These are phyloP conservation scores for Nicotiana noctiflora DNA, from an alignment of 257 asterid genomes.

Conservation along the genomic window DNA sequence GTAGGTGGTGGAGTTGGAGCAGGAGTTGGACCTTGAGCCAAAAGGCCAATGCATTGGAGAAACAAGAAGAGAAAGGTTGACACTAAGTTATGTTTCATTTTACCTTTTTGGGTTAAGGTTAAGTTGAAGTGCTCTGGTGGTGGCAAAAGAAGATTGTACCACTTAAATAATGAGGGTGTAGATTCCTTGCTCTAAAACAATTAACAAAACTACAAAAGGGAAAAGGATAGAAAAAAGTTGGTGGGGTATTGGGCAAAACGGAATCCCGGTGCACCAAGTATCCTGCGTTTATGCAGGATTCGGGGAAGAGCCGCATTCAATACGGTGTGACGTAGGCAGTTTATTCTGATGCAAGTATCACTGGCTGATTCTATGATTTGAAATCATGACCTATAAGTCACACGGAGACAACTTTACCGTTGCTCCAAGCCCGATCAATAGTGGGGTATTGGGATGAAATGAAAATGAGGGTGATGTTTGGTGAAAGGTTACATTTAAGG, in stretches of 20 bases:
- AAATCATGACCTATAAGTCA: too few relatives aligned
- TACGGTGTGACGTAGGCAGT: too few relatives aligned
- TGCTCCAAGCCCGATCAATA: too few relatives aligned
- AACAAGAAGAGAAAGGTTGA: slow-evolving; percentile 16
- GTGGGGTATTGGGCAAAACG: background rate
- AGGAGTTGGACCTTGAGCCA: slow-evolving; percentile 26
- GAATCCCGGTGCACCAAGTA: too few relatives aligned
- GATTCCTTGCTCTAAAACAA: background rate
- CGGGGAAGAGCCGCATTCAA: too few relatives aligned
- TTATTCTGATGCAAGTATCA: too few relatives aligned
- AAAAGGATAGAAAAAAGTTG: background rate
- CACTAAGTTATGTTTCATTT: slow-evolving; percentile 3
- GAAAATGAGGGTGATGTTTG: slow-evolving; percentile 4
- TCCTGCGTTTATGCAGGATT: too few relatives aligned
- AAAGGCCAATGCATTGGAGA: slow-evolving; percentile 7
- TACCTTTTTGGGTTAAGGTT: background rate
- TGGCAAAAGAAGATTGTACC: background rate
- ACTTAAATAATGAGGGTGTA: slow-evolving; percentile 6
- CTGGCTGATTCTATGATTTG: too few relatives aligned
- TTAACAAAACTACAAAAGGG: background rate
- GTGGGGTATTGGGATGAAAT: background rate
- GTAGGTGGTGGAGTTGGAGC: background rate
- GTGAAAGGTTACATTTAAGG: slow-evolving; percentile 18
- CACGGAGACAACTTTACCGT: too few relatives aligned
- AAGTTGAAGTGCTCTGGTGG: background rate